These are phyloP conservation scores for Neurospora sp. DNA, from an alignment of 2,329 filamentous ascomycete species.

Conservation along the genomic window DNA sequence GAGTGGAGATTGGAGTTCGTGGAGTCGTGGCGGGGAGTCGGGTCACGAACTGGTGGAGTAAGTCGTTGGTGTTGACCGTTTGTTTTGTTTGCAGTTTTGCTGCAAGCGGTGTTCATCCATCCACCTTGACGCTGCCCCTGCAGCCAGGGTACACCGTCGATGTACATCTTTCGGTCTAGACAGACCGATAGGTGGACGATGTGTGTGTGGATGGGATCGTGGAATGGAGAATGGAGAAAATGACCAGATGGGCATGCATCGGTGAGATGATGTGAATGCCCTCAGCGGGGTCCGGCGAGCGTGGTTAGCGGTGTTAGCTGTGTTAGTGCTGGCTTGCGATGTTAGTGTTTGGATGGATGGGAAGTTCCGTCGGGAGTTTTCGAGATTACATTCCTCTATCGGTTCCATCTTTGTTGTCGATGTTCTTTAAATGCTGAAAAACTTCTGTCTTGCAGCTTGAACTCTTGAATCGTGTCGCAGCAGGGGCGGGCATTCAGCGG, in stretches of 20 bases:
- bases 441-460: no score
- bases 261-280: background rate
- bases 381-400: background rate
- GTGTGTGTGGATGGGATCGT: background rate
- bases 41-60: background rate
- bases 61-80: slow-evolving; percentile 8
- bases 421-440: background rate
- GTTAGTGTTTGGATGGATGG: background rate
- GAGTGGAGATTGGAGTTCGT: background rate
- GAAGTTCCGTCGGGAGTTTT: background rate
- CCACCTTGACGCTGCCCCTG: background rate
- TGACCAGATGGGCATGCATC: background rate
- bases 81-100: background rate
- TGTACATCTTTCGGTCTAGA: background rate
- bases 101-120: background rate
- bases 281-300: background rate
- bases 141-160: background rate
- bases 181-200: no score
- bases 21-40: background rate
- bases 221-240: background rate
- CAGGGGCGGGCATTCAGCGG: no score
- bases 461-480: no score
- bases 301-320: background rate
- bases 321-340: background rate
- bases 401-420: background rate